Conservation (phyloP, 2,329 filamentous ascomycete genomes). For the Xylariaceae sp. region DNA sequence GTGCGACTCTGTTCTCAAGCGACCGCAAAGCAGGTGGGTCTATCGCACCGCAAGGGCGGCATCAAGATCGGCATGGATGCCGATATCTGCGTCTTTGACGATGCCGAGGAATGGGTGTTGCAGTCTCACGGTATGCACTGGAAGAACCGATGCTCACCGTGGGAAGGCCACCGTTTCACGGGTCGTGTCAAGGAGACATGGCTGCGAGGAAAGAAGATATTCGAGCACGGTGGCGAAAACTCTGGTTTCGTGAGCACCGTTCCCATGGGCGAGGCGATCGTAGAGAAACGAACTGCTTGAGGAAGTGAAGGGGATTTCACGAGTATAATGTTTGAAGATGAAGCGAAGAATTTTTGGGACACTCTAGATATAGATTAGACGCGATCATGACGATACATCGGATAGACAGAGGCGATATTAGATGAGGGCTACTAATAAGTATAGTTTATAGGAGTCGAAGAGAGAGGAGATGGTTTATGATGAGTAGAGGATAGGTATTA, state of each 20-base stretch:
- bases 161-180: slow-evolving; percentile 72
- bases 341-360: neutral
- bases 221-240: slow-evolving; percentile 53
- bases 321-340: neutral
- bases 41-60: slow-evolving; percentile 76
- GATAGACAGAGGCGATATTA: too few species aligned
- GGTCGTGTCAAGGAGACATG: slow-evolving; percentile 83
- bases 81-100: slow-evolving; percentile 89
- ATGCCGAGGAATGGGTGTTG: slow-evolving; percentile 70
- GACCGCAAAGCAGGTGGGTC: slow-evolving; percentile 81
- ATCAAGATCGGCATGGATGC: slow-evolving; percentile 78
- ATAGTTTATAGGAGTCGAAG: too few species aligned
- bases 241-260: slow-evolving; percentile 45
- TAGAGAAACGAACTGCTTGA: slow-evolving; percentile 51
- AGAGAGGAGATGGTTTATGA: too few species aligned
- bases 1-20: slow-evolving; percentile 81
- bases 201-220: slow-evolving; percentile 72
- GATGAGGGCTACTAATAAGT: too few species aligned
- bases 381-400: too few species aligned
- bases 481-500: too few species aligned
- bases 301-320: neutral
- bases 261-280: slow-evolving; percentile 52
- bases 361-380: neutral
- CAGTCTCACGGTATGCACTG: slow-evolving; percentile 79
- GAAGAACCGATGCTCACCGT: slow-evolving; percentile 87